Conservation (phyloP, 2,329 filamentous ascomycete species). For the Alternaria alternata region DNA sequence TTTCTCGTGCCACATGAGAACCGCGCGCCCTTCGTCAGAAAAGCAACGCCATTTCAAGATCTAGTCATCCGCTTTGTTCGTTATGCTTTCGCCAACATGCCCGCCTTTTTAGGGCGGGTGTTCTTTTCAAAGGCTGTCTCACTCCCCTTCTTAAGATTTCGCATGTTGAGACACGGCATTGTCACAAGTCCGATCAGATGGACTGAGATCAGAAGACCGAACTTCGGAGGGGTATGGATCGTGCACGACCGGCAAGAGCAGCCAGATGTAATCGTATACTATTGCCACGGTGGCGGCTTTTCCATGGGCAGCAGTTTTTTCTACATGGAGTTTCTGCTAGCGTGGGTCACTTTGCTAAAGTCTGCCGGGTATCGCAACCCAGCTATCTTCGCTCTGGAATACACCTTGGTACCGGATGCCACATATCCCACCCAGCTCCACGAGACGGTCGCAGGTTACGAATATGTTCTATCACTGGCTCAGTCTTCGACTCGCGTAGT, state of each 20-base stretch:
- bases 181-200: slow-evolving; percentile 69
- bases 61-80: slow-evolving; percentile 78
- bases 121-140: slow-evolving; percentile 80
- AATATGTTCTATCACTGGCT: slow-evolving; percentile 69
- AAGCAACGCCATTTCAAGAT: slow-evolving; percentile 78
- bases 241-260: slow-evolving; percentile 65
- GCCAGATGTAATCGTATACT: slow-evolving; percentile 82
- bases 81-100: slow-evolving; percentile 78
- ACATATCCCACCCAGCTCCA: slow-evolving; percentile 77
- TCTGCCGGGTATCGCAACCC: slow-evolving; percentile 75
- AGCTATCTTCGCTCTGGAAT: slow-evolving; percentile 80
- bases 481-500: slow-evolving; percentile 69
- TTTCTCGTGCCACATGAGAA: slow-evolving; percentile 58
- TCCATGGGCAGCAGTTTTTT: slow-evolving; percentile 83
- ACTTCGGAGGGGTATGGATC: slow-evolving; percentile 74
- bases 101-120: slow-evolving; percentile 72
- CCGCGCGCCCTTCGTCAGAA: slow-evolving; percentile 70
- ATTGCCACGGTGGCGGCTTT: slow-evolving; percentile 84
- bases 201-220: slow-evolving; percentile 64
- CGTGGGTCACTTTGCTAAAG: slow-evolving; percentile 72
- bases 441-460: slow-evolving; percentile 74
- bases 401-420: slow-evolving; percentile 78
- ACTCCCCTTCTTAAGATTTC: slow-evolving; percentile 76
- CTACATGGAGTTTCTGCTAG: slow-evolving; percentile 80
- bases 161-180: slow-evolving; percentile 77